Conservation (phyloP, 257 asterid genomes). For the Ocimum tenuiflorum region DNA sequence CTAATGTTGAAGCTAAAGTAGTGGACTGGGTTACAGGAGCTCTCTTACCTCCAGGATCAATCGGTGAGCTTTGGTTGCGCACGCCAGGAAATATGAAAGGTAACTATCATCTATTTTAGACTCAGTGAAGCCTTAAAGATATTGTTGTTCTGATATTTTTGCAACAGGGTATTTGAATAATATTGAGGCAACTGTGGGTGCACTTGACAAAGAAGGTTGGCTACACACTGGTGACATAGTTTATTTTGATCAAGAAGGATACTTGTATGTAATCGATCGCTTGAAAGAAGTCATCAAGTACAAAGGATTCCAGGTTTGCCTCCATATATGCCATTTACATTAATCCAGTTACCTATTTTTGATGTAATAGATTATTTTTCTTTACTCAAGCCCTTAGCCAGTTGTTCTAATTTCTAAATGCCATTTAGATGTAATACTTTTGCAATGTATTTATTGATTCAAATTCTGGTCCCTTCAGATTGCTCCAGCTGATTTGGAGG, state of each 20-base stretch:
- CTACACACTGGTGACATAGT: slow-evolving; percentile 80
- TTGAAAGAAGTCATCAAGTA: slow-evolving; percentile 81
- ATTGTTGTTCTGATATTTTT: slow-evolving; percentile 7
- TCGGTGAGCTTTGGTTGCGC: slow-evolving; percentile 82
- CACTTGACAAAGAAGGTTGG: slow-evolving; percentile 70
- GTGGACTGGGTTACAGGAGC: slow-evolving; percentile 59
- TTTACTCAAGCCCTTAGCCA: too few relatives aligned
- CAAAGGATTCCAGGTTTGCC: slow-evolving; percentile 78
- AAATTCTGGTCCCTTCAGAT: slow-evolving; percentile 39
- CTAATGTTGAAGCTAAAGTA: slow-evolving; percentile 63
- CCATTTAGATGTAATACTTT: too few relatives aligned
- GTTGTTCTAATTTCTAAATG: too few relatives aligned
- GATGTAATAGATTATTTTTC: too few relatives aligned
- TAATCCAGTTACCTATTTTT: background rate
- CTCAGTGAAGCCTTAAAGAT: background rate
- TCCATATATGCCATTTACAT: background rate
- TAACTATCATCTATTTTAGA: slow-evolving; percentile 13
- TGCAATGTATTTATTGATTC: background rate
- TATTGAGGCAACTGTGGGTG: slow-evolving; percentile 42
- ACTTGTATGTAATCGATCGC: slow-evolving; percentile 62
- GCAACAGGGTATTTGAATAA: slow-evolving; percentile 62
- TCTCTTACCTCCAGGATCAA: slow-evolving; percentile 51
- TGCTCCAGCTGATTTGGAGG: slow-evolving; percentile 90
- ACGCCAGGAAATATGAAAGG: slow-evolving; percentile 81
- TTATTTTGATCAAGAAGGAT: slow-evolving; percentile 69